phyloP scores from a whole-genome alignment of 2,329 filamentous ascomycete species.

The Intubia oerlemansii region DNA sequence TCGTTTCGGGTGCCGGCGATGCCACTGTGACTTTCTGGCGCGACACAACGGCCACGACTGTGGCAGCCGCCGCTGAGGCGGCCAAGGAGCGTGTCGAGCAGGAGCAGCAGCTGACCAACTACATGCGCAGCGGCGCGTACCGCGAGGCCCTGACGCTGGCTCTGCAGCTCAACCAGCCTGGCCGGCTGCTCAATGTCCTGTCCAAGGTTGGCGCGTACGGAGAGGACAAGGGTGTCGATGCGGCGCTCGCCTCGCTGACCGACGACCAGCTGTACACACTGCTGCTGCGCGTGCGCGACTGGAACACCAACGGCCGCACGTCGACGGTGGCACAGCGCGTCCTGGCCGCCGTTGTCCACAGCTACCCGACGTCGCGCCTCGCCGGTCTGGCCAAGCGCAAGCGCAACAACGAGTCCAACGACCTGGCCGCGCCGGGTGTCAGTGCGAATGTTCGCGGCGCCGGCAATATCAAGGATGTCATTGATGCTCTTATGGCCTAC shows the following conservation, averaged over 20 bases:
- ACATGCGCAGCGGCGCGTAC: conserved; percentile 72
- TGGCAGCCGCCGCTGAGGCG: conserved; percentile 50
- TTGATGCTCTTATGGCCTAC: conserved; percentile 75
- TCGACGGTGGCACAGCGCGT: conserved; percentile 71
- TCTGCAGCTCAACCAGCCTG: conserved; percentile 84
- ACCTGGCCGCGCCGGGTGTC: conserved; percentile 16
- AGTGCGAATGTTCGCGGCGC: conserved; percentile 21
- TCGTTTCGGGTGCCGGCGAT: conserved; percentile 83
- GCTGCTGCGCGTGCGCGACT: conserved; percentile 68
- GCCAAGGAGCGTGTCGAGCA: conserved; percentile 65
- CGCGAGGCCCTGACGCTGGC: conserved; percentile 84
- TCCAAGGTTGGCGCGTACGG: conserved; percentile 34
- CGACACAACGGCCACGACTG: conserved; percentile 69
- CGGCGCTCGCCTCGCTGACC: conserved; percentile 57
- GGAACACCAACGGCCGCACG: conserved; percentile 90
- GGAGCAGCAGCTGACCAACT: conserved; percentile 84
- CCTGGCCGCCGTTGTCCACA: conserved; percentile 56
- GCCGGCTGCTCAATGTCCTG: conserved; percentile 66
- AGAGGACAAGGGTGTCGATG: conserved; percentile 40
- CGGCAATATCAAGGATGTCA: conserved; percentile 57
- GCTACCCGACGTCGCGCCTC: conserved; percentile 60
- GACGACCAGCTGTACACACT: conserved; percentile 74
- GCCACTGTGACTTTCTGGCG: conserved; percentile 90
- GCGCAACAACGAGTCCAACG: conserved; percentile 5
- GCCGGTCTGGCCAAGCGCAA: conserved; percentile 35